Evolutionary conservation across 805 yeast genomes (phyloP), one percentile per base, ranked within the genome.

Genomic region (Tetrapisispora nanseiensis): DNA sequence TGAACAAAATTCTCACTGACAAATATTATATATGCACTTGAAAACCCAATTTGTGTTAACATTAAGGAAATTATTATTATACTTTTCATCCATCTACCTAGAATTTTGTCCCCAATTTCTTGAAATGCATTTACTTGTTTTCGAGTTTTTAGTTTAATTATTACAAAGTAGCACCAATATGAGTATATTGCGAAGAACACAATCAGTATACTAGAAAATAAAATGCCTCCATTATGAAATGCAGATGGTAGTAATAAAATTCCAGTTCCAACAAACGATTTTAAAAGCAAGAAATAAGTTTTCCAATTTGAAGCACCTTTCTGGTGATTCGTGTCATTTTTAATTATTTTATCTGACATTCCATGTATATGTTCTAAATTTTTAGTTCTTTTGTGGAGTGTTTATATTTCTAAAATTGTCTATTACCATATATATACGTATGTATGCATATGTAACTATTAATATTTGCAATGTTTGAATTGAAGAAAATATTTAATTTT

Each of bases 241-340:
- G 82, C 86, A 43, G 70, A 74, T 1, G 89, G 87, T 26, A 82
- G 60, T 47, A 82, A 81, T 24, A 82, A 59, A 2, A 82, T 80
- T 4, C 90, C 90, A 0, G 90, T 82, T 2, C 90, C 90, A 3
- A 82, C 75, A 57, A 82, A 82, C 1, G 86, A 81, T 62, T 84
- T 84, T 41, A 84, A 62, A 49, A 84, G 66, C 42, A 84, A 63
- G 46, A 83, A 74, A 51, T 81, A 84, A 0, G 87, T 83, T 56
- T 83, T 84, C 21, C 68, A 42, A 7, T 86, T 82, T 1, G 89
- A 75, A 2, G 89, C 24, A 2, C 37, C 31, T 9, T 33, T 13
- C 19, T n/a, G 4, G 12, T 24, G 18, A 13, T 7, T 31, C 4
- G 12, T 6, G 13, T 18, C 18, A 13, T 24, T 16, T n/a, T n/a